These are phyloP conservation scores for Termitomyces sp. DNA, from an alignment of 1,284 basidiomycete genomes.

Conservation along the genomic window DNA sequence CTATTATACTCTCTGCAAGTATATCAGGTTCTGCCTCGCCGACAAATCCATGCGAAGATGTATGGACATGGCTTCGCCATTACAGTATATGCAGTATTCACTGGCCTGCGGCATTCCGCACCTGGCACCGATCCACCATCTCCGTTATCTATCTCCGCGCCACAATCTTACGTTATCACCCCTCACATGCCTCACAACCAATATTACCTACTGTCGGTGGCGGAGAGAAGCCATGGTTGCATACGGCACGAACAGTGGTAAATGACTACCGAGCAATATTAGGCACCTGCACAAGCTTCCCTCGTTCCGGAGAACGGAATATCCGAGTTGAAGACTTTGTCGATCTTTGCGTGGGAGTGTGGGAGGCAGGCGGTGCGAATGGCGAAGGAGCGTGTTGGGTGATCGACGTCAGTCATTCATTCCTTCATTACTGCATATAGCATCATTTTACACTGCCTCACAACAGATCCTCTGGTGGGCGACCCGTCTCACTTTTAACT, in stretches of 20 bases:
- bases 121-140: conserved; percentile 67
- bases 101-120: conserved; percentile 75
- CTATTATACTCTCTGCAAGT: conserved; percentile 52
- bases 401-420: conserved; percentile 53
- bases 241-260: conserved; percentile 59
- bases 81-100: conserved; percentile 60
- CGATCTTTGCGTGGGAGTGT: conserved; percentile 76
- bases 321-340: conserved; percentile 78
- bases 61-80: conserved; percentile 58
- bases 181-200: conserved; percentile 12
- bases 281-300: conserved; percentile 69
- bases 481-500: conserved; percentile 88
- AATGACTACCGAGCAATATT: conserved; percentile 67
- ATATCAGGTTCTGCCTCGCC: conserved; percentile 34
- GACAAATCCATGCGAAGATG: conserved; percentile 22
- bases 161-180: conserved; percentile 47
- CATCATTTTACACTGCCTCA: conserved; percentile 3
- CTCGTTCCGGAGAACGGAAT: conserved; percentile 81
- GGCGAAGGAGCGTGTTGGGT: conserved; percentile 66
- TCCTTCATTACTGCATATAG: conserved; percentile 1
- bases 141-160: conserved; percentile 70
- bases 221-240: conserved; percentile 55
- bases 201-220: conserved; percentile 8
- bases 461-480: conserved; percentile 82
- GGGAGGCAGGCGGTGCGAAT: conserved; percentile 66